Evolutionary conservation across 345 rosid genomes (phyloP).

Genomic region (Corchorus olitorius): DNA sequence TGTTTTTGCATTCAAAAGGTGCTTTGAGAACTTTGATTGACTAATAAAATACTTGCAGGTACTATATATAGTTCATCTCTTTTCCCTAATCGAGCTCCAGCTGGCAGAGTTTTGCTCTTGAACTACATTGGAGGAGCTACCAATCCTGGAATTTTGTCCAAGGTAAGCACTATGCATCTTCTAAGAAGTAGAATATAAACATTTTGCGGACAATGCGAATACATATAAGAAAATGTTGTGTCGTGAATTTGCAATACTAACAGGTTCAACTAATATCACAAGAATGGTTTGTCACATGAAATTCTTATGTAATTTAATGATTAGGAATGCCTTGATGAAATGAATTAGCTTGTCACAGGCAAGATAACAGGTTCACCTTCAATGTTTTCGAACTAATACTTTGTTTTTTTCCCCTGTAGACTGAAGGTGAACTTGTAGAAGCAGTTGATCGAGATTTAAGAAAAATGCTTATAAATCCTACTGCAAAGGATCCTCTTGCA

Average conservation of each 20-base stretch:
- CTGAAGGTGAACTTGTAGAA: constrained; percentile 71
- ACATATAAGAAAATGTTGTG: not conserved
- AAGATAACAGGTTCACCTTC: not conserved
- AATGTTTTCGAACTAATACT: not conserved
- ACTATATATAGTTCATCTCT: constrained; percentile 94
- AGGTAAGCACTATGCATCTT: constrained; percentile 42
- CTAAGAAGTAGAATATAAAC: not conserved
- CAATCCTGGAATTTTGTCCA: constrained; percentile 72
- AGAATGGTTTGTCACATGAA: constrained; percentile 1
- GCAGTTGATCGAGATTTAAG: constrained; percentile 88
- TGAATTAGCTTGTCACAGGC: not conserved
- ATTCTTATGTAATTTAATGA: not conserved
- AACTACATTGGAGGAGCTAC: constrained; percentile 91
- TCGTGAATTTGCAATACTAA: not conserved
- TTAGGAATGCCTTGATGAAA: not conserved
- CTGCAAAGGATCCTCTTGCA: constrained; percentile 66
- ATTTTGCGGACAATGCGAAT: not conserved
- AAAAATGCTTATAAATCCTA: constrained; percentile 84
- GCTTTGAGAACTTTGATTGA: constrained; percentile 8
- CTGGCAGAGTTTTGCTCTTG: constrained; percentile 73
- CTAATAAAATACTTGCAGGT: constrained; percentile 42
- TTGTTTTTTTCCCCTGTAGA: constrained; percentile 38
- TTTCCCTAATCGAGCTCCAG: constrained; percentile 87
- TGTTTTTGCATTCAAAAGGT: not conserved
- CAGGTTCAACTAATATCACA: not conserved